Evolutionary conservation across 495 filamentous ascomycete species (phyloP).

Genomic region (Bathelium albidoporum): DNA sequence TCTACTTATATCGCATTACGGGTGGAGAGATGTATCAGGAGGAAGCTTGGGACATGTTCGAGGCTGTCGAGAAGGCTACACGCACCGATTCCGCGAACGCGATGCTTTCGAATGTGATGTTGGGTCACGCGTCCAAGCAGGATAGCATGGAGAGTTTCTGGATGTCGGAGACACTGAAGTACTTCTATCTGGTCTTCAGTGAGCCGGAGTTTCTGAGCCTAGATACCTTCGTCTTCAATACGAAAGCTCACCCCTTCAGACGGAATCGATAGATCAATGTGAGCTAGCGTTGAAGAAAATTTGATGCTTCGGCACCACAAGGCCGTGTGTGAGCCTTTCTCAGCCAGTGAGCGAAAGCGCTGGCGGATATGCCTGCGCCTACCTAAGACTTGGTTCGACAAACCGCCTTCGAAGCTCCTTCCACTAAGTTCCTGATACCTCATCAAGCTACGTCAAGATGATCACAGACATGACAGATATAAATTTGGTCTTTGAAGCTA

Average conservation of each 20-base stretch:
- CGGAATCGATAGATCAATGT: constrained; percentile 29
- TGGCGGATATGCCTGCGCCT: background rate
- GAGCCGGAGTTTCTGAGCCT: constrained; percentile 73
- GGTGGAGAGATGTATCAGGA: constrained; percentile 81
- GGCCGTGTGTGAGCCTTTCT: background rate
- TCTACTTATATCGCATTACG: constrained; percentile 98
- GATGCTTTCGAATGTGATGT: constrained; percentile 59
- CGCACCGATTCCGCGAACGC: constrained; percentile 56
- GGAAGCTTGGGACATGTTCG: constrained; percentile 99
- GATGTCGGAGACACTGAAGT: constrained; percentile 97
- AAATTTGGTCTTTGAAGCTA: too few species aligned
- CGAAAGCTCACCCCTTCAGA: constrained; percentile 78
- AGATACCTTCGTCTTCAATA: constrained; percentile 83
- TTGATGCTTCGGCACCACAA: background rate
- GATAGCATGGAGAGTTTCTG: constrained; percentile 40
- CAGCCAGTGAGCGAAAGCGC: background rate
- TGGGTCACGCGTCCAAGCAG: constrained; percentile 20
- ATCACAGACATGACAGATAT: too few species aligned
- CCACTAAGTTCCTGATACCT: too few species aligned
- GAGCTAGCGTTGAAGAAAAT: background rate
- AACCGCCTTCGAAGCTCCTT: too few species aligned
- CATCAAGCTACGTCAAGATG: too few species aligned
- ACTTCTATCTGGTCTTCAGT: constrained; percentile 92
- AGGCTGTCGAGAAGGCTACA: constrained; percentile 75
- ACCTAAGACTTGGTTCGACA: too few species aligned